These are phyloP conservation scores for Quillaja saponaria DNA, from an alignment of 306 rosid species.

Conservation along the genomic window DNA sequence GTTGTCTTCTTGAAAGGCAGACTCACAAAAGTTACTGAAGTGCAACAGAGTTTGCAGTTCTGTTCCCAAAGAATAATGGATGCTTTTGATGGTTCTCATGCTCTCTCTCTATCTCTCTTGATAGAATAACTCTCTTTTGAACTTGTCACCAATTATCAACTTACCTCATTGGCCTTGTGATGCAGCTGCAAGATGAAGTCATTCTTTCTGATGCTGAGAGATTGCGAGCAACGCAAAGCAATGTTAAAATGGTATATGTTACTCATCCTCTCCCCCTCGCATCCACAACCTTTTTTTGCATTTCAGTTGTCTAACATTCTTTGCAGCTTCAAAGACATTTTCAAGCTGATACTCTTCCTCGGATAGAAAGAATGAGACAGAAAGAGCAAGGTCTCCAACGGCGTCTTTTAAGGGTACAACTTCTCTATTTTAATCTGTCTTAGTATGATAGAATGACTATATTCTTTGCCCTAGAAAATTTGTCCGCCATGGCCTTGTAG, in stretches of 20 bases:
- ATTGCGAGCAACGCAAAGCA: constrained; percentile 87
- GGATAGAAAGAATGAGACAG: constrained; percentile 85
- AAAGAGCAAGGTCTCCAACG: constrained; percentile 91
- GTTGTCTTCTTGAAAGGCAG: neutral
- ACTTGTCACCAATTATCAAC: no score
- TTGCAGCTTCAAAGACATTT: constrained; percentile 94
- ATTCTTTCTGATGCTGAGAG: constrained; percentile 90
- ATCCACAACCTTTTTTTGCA: constrained; percentile 16
- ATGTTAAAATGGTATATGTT: constrained; percentile 96
- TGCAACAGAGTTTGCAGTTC: neutral
- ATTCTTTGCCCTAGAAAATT: constrained; percentile 4
- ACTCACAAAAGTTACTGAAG: neutral
- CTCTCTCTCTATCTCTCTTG: no score
- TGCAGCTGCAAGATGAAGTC: constrained; percentile 98
- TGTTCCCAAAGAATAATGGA: neutral
- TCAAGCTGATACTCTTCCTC: constrained; percentile 89
- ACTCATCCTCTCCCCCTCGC: neutral
- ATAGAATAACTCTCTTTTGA: constrained; percentile 17
- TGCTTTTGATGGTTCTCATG: neutral
- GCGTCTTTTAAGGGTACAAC: constrained; percentile 73
- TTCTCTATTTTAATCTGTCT: no score
- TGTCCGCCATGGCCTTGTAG: constrained; percentile 7
- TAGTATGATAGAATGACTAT: no score
- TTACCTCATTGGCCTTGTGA: constrained; percentile 25
- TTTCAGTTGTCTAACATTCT: constrained; percentile 9